Evolutionary conservation across 2,329 filamentous ascomycete genomes (phyloP).

Genomic region (Colletotrichum sp.): DNA sequence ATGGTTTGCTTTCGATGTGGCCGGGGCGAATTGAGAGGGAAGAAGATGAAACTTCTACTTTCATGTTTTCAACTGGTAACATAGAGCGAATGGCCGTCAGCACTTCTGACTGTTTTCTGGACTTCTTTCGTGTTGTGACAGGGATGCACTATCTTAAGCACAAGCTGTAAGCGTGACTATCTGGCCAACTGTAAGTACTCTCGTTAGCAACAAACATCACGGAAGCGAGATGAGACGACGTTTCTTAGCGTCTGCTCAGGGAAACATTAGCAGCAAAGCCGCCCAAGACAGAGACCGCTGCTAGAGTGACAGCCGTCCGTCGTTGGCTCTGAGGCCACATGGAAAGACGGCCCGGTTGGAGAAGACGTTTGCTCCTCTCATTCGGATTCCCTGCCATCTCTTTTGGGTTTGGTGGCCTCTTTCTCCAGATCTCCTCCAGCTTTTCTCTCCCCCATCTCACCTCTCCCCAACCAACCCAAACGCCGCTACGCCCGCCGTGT

Average conservation of each 20-base stretch:
- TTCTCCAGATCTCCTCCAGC: slow-evolving; percentile 16
- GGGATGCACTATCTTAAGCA: fast-evolving
- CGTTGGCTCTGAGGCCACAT: slow-evolving; percentile 11
- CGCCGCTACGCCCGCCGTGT: background rate
- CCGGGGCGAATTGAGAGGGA: fast-evolving
- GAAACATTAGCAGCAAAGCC: background rate
- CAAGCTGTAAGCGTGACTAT: fast-evolving
- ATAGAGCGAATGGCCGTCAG: background rate
- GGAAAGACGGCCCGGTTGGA: slow-evolving; percentile 17
- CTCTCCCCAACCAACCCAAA: background rate
- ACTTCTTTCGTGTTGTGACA: background rate
- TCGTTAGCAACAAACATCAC: background rate
- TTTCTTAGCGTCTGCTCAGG: background rate
- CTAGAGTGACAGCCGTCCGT: background rate
- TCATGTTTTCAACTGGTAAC: background rate
- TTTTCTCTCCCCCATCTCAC: background rate
- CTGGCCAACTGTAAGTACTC: background rate
- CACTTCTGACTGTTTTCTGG: background rate
- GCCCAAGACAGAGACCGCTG: background rate
- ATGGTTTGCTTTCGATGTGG: background rate
- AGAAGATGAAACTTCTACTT: background rate
- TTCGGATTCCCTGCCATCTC: background rate
- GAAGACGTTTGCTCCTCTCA: background rate
- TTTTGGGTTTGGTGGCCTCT: background rate
- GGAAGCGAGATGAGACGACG: background rate